Evolutionary conservation across 352 stramenopile genomes (phyloP).

Genomic region (Globisporangium spinosum): DNA sequence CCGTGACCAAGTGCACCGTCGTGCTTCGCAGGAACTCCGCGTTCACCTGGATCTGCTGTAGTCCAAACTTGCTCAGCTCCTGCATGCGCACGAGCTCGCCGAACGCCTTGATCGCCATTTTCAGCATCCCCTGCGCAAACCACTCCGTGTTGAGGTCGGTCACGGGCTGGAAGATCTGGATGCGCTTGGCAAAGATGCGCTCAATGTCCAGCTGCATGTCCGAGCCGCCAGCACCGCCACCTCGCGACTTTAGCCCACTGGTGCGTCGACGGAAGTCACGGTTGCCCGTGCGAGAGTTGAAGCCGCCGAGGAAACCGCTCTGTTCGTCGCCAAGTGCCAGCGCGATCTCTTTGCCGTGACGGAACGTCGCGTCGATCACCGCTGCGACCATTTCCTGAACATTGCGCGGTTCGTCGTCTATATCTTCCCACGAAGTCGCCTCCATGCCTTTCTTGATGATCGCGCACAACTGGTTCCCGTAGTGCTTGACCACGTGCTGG

Average conservation of each 20-base stretch:
- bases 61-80: conserved; percentile 58
- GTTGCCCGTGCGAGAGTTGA: conserved; percentile 39
- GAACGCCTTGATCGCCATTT: conserved; percentile 77
- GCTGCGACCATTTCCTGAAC: conserved; percentile 65
- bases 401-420: conserved; percentile 61
- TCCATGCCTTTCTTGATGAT: conserved; percentile 39
- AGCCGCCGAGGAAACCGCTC: conserved; percentile 40
- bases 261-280: conserved; percentile 64
- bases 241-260: conserved; percentile 52
- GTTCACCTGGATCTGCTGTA: conserved; percentile 82
- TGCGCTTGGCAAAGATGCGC: conserved; percentile 78
- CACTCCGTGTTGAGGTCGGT: conserved; percentile 51
- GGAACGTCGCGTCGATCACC: conserved; percentile 55
- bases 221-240: conserved; percentile 25
- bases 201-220: conserved; percentile 78
- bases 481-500: conserved; percentile 55
- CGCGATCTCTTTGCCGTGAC: conserved; percentile 57
- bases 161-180: conserved; percentile 55
- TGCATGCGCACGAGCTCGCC: conserved; percentile 58
- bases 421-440: conserved; percentile 47
- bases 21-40: conserved; percentile 67
- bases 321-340: conserved; percentile 59
- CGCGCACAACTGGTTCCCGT: conserved; percentile 52
- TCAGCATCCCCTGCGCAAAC: conserved; percentile 69
- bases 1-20: conserved; percentile 45